phyloP scores from a whole-genome alignment of 176 grass and related monocot genomes.

The Calamus simplicifolius region DNA sequence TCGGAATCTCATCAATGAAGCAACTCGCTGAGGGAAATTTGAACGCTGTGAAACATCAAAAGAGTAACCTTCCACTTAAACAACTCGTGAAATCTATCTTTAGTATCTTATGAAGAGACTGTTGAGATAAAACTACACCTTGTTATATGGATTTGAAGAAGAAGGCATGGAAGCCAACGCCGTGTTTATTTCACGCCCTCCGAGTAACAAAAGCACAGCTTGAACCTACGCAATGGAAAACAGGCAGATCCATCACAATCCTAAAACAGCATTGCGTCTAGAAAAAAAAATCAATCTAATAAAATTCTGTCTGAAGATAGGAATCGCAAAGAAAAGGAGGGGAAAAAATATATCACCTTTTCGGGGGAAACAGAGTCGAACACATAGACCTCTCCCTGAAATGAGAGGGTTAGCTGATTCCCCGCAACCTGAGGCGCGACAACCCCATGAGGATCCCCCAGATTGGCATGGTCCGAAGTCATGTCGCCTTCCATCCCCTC shows the following conservation, averaged over 20 bases:
- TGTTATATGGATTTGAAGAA: slow-evolving; percentile 57
- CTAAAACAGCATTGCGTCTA: neutral
- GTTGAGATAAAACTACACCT: slow-evolving; percentile 26
- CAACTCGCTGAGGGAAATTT: slow-evolving; percentile 95
- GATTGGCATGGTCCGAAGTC: slow-evolving; percentile 20
- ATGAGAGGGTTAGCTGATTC: slow-evolving; percentile 92
- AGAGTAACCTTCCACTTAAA: slow-evolving; percentile 19
- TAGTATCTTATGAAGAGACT: neutral
- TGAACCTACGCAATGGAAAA: slow-evolving; percentile 52
- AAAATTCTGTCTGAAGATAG: neutral
- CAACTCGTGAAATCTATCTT: neutral
- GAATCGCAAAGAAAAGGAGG: neutral
- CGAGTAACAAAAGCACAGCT: slow-evolving; percentile 88
- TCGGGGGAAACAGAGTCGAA: slow-evolving; percentile 97
- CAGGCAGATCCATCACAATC: neutral
- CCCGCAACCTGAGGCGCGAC: slow-evolving; percentile 27
- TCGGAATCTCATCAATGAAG: slow-evolving; percentile 90
- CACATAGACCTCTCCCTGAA: slow-evolving; percentile 95
- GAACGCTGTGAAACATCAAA: slow-evolving; percentile 42
- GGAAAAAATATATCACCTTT: slow-evolving; percentile 36
- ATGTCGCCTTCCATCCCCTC: slow-evolving; percentile 29
- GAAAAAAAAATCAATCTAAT: neutral
- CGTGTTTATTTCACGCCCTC: slow-evolving; percentile 74
- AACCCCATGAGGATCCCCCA: slow-evolving; percentile 23
- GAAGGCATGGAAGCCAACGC: slow-evolving; percentile 34